Percentiles rank a stretch among this genome's conserved stretches.
phyloP scores from a whole-genome alignment of 2,329 filamentous ascomycete genomes.

The Tolypocladium sp. region DNA sequence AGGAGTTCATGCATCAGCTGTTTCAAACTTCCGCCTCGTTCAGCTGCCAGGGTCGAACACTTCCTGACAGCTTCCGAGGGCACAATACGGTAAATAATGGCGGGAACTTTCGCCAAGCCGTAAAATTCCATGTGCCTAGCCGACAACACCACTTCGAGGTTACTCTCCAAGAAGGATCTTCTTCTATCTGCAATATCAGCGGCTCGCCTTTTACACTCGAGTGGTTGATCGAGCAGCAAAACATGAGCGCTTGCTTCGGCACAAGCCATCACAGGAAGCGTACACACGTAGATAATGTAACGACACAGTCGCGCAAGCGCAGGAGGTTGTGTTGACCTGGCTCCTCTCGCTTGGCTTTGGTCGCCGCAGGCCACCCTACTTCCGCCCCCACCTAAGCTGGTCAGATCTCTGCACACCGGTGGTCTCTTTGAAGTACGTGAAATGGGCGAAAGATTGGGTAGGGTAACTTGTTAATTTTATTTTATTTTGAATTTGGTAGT shows the following conservation, averaged over 20 bases:
- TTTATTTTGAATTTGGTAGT: no score
- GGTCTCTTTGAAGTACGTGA: no score
- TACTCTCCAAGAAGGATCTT: background rate
- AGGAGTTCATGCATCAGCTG: background rate
- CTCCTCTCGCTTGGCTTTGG: no score
- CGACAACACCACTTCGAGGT: background rate
- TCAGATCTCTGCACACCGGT: no score
- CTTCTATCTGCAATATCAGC: background rate
- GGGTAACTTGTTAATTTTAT: no score
- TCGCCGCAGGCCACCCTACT: no score
- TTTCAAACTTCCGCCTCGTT: background rate
- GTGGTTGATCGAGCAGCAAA: background rate
- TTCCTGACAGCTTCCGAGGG: background rate
- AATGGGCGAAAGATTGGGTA: no score
- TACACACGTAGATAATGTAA: background rate
- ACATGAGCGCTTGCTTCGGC: background rate
- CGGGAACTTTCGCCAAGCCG: background rate
- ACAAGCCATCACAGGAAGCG: background rate
- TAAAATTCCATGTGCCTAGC: background rate
- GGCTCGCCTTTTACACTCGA: background rate
- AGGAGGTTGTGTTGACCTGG: background rate
- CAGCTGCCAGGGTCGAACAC: background rate
- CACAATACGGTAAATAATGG: background rate
- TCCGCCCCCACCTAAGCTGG: no score
- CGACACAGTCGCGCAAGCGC: background rate